These are phyloP conservation scores for Candida mattraensis DNA, from an alignment of 805 yeast genomes.

Conservation along the genomic window DNA sequence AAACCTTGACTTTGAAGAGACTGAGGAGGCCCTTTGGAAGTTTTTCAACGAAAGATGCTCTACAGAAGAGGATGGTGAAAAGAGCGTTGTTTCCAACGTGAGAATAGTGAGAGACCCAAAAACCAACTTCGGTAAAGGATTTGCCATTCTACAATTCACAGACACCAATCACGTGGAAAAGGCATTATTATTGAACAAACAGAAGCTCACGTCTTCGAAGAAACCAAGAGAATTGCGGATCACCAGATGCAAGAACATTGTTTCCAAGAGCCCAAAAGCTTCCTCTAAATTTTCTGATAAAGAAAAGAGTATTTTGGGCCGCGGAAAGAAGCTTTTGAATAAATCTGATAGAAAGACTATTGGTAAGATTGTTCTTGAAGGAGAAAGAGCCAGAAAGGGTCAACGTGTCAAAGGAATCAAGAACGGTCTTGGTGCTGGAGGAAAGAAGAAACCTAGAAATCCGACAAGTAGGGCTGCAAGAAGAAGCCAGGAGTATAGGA, in stretches of 20 bases:
- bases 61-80: constrained; percentile 46
- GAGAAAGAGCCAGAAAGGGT: constrained; percentile 75
- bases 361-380: constrained; percentile 65
- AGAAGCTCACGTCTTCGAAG: constrained; percentile 45
- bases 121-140: constrained; percentile 95
- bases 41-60: constrained; percentile 57
- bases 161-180: constrained; percentile 72
- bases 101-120: constrained; percentile 89
- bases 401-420: constrained; percentile 58
- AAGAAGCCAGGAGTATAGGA: constrained; percentile 42
- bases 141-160: constrained; percentile 90
- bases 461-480: constrained; percentile 50
- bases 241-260: constrained; percentile 56
- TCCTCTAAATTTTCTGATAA: constrained; percentile 43
- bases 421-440: constrained; percentile 45
- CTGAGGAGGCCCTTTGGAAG: constrained; percentile 85
- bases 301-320: constrained; percentile 75
- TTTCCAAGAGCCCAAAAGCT: constrained; percentile 5
- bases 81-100: constrained; percentile 67
- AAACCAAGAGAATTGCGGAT: constrained; percentile 70
- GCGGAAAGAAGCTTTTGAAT: constrained; percentile 74
- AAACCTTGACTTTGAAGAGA: constrained; percentile 88
- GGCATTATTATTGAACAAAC: constrained; percentile 75
- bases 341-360: constrained; percentile 75
- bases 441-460: constrained; percentile 57